Base-by-base conservation (phyloP, 345 rosid species). In the Gossypium arboreum region DNA sequence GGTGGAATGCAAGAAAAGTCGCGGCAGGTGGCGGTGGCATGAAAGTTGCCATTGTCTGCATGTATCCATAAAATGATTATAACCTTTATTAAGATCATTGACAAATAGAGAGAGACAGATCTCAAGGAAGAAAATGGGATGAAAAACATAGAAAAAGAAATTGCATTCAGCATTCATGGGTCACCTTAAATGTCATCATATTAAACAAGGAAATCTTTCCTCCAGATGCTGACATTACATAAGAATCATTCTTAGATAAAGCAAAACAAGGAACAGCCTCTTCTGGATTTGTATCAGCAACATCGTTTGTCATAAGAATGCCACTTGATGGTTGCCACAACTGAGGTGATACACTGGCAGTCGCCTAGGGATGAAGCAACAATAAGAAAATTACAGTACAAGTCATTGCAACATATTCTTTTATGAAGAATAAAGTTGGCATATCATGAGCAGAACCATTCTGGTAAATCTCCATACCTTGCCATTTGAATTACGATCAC, bases 21-120 rank as follows among this genome's bases (percentile, higher is more conserved):
- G 94, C 97, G 45, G 94, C 94, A 62, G 97, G 95, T 34, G 97
- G 97, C 9, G 97, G 93, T 2, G 95, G 91, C 97, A 92, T 92
- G 82, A 92, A 92, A 70, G 97, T 92, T 73, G 97, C 92, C 97
- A 92, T 92, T 44, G 93, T 92, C 97, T 92, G 87, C 88, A 83
- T 48, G 69, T 75, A 68, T 25, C 56, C 81, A 24, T 48, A 69
- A 78, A 82, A 61, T 47, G 34, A 59, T 70, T 72, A 68, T 5
- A 63, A 15, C 2, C 7, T 50, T 61, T 16, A 48, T 44, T 61
- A 24, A 63, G 20, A 64, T 64, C 29, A 63, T 34, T 51, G 7
- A 12, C 12, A 50, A 41, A 39, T 20, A 44, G 24, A 63, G 47
- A 11, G 16, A 22, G n/a, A 44, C 7, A 7, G 58, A n/a, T 34